phyloP scores from a whole-genome alignment of 2,329 filamentous ascomycete genomes.

The Xylariaceae sp. region DNA sequence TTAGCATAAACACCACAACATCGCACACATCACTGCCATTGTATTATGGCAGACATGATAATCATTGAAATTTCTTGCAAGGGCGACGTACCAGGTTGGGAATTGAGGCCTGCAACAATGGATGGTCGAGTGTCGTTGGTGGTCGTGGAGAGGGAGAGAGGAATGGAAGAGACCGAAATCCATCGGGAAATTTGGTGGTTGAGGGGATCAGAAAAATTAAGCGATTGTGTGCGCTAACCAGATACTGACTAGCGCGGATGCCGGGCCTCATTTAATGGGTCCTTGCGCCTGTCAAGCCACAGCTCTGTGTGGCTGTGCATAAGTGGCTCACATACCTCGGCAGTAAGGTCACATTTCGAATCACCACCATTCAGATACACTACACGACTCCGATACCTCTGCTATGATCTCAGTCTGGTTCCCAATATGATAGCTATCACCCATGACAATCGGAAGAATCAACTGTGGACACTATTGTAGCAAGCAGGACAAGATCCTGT shows the following conservation, averaged over 20 bases:
- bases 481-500: not conserved
- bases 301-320: no score
- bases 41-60: no score
- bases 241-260: no score
- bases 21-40: not conserved
- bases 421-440: no score
- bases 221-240: slow-evolving; percentile 27
- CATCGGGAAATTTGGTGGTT: slow-evolving; percentile 28
- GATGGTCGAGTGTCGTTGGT: slow-evolving; percentile 35
- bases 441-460: not conserved
- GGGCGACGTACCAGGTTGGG: slow-evolving; percentile 35
- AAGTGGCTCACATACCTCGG: no score
- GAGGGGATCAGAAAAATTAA: slow-evolving; percentile 30
- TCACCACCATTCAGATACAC: no score
- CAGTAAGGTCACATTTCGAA: no score
- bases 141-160: slow-evolving; percentile 24
- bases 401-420: no score
- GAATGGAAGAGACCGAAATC: slow-evolving; percentile 29
- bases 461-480: not conserved
- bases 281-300: no score
- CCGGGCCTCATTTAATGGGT: no score
- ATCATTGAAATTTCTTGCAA: no score
- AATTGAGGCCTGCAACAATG: slow-evolving; percentile 36
- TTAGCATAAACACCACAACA: slow-evolving; percentile 21
- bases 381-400: no score